Evolutionary conservation across 2,329 filamentous ascomycete genomes (phyloP).

Genomic region (Lachnellula occidentalis): DNA sequence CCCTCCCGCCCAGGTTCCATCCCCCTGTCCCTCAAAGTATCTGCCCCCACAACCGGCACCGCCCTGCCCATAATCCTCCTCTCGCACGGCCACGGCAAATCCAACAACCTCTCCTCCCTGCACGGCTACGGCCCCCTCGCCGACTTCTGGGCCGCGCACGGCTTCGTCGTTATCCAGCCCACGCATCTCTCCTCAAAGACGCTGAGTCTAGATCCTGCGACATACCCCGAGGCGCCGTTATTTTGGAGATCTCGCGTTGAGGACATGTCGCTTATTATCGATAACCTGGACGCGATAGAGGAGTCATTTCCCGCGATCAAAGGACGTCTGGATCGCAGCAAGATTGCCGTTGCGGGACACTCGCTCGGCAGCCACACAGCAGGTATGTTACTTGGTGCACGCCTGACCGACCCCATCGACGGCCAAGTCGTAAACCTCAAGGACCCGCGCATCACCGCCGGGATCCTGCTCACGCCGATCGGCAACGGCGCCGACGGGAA

Average conservation of each 20-base stretch:
- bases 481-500: slow-evolving; percentile 28
- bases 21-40: slow-evolving; percentile 34
- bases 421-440: slow-evolving; percentile 13
- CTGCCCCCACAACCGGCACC: slow-evolving; percentile 29
- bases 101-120: slow-evolving; percentile 36
- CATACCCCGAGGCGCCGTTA: slow-evolving; percentile 19
- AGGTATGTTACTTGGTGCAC: slow-evolving; percentile 33
- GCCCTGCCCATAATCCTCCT: slow-evolving; percentile 37
- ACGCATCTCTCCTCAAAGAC: slow-evolving; percentile 36
- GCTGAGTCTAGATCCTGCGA: slow-evolving; percentile 19
- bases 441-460: slow-evolving; percentile 36
- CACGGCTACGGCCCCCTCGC: slow-evolving; percentile 38
- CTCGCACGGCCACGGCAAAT: slow-evolving; percentile 36
- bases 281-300: slow-evolving; percentile 35
- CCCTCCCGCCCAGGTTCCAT: slow-evolving; percentile 19
- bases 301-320: slow-evolving; percentile 29
- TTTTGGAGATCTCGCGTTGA: slow-evolving; percentile 31
- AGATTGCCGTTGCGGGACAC: slow-evolving; percentile 36
- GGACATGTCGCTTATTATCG: slow-evolving; percentile 36
- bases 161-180: slow-evolving; percentile 40
- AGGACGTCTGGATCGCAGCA: slow-evolving; percentile 32
- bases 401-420: slow-evolving; percentile 31
- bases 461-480: slow-evolving; percentile 32
- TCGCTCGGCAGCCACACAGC: slow-evolving; percentile 35
- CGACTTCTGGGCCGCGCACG: slow-evolving; percentile 39